Percentiles rank a stretch among this genome's conserved stretches.
These are phyloP conservation scores for Diaporthe humulicola DNA, from an alignment of 2,329 filamentous ascomycete species.

Conservation along the genomic window DNA sequence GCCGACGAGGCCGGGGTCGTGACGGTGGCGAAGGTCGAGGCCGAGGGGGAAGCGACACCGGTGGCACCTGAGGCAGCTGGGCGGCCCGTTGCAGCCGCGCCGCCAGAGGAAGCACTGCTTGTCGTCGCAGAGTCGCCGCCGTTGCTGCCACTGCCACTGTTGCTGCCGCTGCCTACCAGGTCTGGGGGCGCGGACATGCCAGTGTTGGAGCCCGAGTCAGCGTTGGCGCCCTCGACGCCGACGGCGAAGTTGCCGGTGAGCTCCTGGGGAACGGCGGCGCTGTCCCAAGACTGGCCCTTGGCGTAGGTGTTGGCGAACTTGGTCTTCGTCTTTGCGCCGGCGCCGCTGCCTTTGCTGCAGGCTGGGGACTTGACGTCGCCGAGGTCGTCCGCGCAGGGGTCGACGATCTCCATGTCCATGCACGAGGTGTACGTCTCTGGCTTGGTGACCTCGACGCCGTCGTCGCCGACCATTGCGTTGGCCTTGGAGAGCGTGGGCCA, in stretches of 20 bases:
- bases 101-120: neutral
- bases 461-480: conserved; percentile 46
- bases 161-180: neutral
- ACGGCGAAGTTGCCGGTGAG: conserved; percentile 62
- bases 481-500: conserved; percentile 75
- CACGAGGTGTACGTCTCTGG: conserved; percentile 55
- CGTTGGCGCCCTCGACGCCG: conserved; percentile 45
- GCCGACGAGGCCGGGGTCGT: conserved; percentile 23
- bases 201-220: conserved; percentile 37
- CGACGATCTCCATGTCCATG: conserved; percentile 58
- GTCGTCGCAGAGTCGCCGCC: neutral
- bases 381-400: conserved; percentile 53
- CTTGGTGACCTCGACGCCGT: conserved; percentile 49
- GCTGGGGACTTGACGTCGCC: conserved; percentile 53
- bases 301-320: conserved; percentile 48
- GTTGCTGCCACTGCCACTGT: neutral
- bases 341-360: conserved; percentile 48
- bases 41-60: conserved; percentile 4
- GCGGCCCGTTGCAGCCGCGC: conserved; percentile 6
- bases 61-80: neutral
- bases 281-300: conserved; percentile 55
- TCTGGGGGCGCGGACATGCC: conserved; percentile 39
- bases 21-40: conserved; percentile 38
- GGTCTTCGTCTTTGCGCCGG: conserved; percentile 42
- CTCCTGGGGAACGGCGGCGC: conserved; percentile 60